Base-by-base conservation (phyloP, 1,284 basidiomycete species). In the Inonotus obliquus region DNA sequence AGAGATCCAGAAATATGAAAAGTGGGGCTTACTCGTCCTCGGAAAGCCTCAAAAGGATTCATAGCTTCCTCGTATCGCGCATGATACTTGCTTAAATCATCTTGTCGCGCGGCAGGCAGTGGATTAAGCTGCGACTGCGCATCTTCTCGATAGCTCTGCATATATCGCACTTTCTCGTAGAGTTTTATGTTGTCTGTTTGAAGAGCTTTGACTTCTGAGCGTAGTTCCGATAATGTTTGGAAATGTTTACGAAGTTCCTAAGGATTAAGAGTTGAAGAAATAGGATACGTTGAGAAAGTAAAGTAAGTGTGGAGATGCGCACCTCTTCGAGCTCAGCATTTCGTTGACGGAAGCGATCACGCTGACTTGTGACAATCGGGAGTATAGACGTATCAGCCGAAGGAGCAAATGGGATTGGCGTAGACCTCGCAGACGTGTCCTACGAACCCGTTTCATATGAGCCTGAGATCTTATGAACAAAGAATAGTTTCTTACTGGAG, bases 11-110 rank as follows among this genome's bases (percentile, higher is more conserved):
- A 14, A 49, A 27, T 39, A 10, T 29, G 39, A 25, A 54, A 65
- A 27, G 60, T 63, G 65, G 4, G 41, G 54, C 25, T 70, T 69
- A 96, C 95, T 71, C 93, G 80, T 3, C 96, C 95, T 63, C 94
- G 86, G 81, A 99, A 98, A 3, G 91, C 92, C 73, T 98, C 94
- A 73, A 98, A 99, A 0, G 96, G 96, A 70, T 99, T 98, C 85
- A 98, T 93, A 53, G 90, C 85, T 73, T 97, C 93, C 72, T 99
- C 96, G 71, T 98, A 98, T 71, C 92, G 84, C 64, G 89, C 84
- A 59, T 90, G 86, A 74, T 98, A 99, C 71, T 89, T 92, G 67
- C 89, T 89, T 73, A 96, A 85, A 65, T 94, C 93, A 65, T 89
- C 90, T 39, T 81, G 70, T 49, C 76, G 72, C 60, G 59, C 69